Evolutionary conservation across 495 filamentous ascomycete genomes (phyloP), one percentile per base, ranked within the genome.

Genomic region (Xeromyces bisporus): DNA sequence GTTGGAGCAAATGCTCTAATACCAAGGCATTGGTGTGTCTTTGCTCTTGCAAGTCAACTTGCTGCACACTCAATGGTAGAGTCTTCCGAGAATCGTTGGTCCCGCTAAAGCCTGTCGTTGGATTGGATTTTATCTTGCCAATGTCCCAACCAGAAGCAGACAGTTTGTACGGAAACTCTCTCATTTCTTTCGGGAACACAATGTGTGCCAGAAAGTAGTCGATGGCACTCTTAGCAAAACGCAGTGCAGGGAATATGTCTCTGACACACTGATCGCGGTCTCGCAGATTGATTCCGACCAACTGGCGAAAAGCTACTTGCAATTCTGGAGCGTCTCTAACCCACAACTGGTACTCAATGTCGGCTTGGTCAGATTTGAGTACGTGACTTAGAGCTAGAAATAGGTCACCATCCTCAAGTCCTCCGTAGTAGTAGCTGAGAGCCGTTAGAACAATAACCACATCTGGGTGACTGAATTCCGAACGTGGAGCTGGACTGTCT

Each of bases 381-480:
- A 81, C 54, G 16, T 53, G 45, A 6, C 52, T 42, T 3, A 82
- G 56, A 6, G 55, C 48, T 11, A 42, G 34, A 5, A 47, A 51
- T 2, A 82, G 44, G 11, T 82, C 64, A 0, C 53, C 36, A 16
- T 64, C 42, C 0, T 31, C 42, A 1, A 85, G 55, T 1, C 76
- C 76, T 0, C 58, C 50, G 32, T 79, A 78, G 38, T 85, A 83
- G 46, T 77, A 85, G 7, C 60, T 64, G 1, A 83, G 47, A 15
- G 61, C 75, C 0, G 77, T 81, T 2, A 85, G 47, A 6, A 74
- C 21, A 29, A 83, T 79, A 13, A 64, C 58, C 0, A 74, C 67
- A 44, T 85, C 77, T 0, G 76, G 76, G 39, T 85, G 77, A 18
- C 75, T 73, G 48, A 74, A 83, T 42, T 85, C 79, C 0, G 77